Percentiles rank a stretch among this genome's conserved stretches.
These are phyloP conservation scores for Tricholoma hemisulphureum DNA, from an alignment of 768 basidiomycete genomes.

Conservation along the genomic window DNA sequence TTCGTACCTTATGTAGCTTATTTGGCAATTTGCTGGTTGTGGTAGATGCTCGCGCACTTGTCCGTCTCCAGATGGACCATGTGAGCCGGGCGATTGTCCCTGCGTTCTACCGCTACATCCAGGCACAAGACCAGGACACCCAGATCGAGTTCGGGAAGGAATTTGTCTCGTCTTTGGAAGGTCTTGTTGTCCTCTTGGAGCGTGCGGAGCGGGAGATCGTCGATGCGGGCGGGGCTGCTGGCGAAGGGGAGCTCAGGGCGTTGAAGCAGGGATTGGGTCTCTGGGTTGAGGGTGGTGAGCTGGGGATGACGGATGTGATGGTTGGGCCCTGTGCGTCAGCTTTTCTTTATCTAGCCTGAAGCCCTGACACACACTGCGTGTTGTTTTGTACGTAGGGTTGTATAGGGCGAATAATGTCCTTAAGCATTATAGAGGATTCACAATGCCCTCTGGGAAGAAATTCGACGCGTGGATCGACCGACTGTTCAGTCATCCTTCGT, in stretches of 20 bases:
- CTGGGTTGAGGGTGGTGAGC: slow-evolving; percentile 55
- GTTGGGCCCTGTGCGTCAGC: slow-evolving; percentile 61
- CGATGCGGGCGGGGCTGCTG: slow-evolving; percentile 35
- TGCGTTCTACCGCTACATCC: slow-evolving; percentile 72
- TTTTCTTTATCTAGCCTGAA: slow-evolving; percentile 2
- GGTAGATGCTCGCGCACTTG: slow-evolving; percentile 63
- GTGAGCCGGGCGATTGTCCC: slow-evolving; percentile 64
- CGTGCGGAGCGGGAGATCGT: slow-evolving; percentile 50
- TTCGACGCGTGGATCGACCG: slow-evolving; percentile 54
- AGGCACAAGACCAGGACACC: slow-evolving; percentile 57
- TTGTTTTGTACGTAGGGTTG: slow-evolving; percentile 54
- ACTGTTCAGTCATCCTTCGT: slow-evolving; percentile 58
- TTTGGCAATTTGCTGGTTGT: neutral
- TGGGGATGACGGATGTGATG: slow-evolving; percentile 67
- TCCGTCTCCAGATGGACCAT: slow-evolving; percentile 68
- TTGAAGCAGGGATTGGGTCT: slow-evolving; percentile 48
- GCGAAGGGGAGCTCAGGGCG: slow-evolving; percentile 40
- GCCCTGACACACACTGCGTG: neutral
- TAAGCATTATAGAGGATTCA: slow-evolving; percentile 66
- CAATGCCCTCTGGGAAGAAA: slow-evolving; percentile 46
- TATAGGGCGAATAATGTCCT: slow-evolving; percentile 64
- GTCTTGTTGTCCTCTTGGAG: slow-evolving; percentile 54
- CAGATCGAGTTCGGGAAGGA: slow-evolving; percentile 55
- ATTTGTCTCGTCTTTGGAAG: slow-evolving; percentile 49
- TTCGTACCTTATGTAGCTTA: neutral